Evolutionary conservation across 164 flowering plant species (phyloP).

Genomic region (Liquidambar formosana): DNA sequence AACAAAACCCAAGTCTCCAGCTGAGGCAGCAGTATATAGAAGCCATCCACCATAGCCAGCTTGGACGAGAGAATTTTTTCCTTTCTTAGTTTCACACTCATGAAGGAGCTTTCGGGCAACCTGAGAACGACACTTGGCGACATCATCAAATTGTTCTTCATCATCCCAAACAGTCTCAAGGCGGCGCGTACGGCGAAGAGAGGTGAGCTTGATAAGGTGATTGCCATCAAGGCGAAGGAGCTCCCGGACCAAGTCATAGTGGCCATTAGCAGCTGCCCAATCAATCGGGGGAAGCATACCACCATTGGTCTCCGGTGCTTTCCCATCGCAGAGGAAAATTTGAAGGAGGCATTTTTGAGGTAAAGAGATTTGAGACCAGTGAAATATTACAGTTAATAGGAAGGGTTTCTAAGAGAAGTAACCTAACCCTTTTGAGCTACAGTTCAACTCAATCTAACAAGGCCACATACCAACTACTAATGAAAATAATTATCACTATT

Average conservation of each 20-base stretch:
- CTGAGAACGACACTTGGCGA: constrained; percentile 45
- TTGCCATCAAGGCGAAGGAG: constrained; percentile 63
- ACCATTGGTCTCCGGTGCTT: constrained; percentile 79
- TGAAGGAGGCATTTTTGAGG: constrained; percentile 35
- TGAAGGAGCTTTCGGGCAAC: constrained; percentile 46
- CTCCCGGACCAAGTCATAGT: constrained; percentile 64
- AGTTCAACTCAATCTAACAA: not conserved
- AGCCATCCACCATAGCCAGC: constrained; percentile 80
- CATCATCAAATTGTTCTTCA: constrained; percentile 51
- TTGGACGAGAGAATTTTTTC: constrained; percentile 46
- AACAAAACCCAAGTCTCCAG: constrained; percentile 60
- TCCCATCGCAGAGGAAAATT: constrained; percentile 72
- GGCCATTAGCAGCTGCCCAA: constrained; percentile 76
- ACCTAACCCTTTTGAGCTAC: not conserved
- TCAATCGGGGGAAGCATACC: constrained; percentile 78
- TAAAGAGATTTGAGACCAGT: not conserved
- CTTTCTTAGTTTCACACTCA: constrained; percentile 39
- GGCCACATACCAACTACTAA: not conserved
- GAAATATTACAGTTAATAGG: not conserved
- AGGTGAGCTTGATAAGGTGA: constrained; percentile 64
- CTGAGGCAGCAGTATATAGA: constrained; percentile 71
- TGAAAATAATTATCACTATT: no score
- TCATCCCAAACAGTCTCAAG: constrained; percentile 75
- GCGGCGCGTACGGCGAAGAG: constrained; percentile 64
- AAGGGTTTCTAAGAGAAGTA: not conserved